Conservation (phyloP, 2,329 filamentous ascomycete genomes). For the Dichotomopilus funicola region DNA sequence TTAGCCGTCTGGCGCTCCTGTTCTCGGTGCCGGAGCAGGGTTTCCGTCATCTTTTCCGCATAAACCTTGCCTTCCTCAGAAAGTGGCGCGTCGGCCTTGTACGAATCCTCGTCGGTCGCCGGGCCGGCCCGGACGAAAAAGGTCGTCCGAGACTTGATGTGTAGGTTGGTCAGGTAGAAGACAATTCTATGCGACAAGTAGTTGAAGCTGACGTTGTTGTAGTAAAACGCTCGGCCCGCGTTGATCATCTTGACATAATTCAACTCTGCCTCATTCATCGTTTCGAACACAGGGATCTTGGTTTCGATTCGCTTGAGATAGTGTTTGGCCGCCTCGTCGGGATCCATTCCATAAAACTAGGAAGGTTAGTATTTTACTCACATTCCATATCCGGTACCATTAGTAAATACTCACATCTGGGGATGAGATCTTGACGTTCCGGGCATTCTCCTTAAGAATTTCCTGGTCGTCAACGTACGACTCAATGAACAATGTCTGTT, state of each 20-base stretch:
- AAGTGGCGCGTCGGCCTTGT: conserved; percentile 82
- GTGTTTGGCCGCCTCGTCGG: conserved; percentile 84
- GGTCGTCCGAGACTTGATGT: conserved; percentile 90
- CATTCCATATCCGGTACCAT: background rate
- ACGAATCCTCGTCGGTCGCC: conserved; percentile 81
- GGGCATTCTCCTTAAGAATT: conserved; percentile 93
- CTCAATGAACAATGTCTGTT: conserved; percentile 91
- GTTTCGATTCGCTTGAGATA: conserved; percentile 86
- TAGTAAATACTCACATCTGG: conserved; percentile 62
- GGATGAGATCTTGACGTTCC: conserved; percentile 95
- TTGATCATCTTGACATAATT: conserved; percentile 99
- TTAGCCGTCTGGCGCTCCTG: conserved; percentile 67
- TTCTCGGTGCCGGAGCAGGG: conserved; percentile 74
- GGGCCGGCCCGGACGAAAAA: conserved; percentile 89
- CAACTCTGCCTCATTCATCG: conserved; percentile 87
- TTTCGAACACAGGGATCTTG: conserved; percentile 93
- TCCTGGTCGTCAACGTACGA: conserved; percentile 89
- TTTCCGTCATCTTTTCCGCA: conserved; percentile 77
- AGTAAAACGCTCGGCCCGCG: conserved; percentile 82
- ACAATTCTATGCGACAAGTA: conserved; percentile 96
- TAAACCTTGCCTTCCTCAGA: conserved; percentile 77
- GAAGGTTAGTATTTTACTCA: conserved; percentile 8
- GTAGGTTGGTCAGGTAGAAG: conserved; percentile 94
- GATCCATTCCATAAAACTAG: conserved; percentile 83
- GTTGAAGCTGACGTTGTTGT: conserved; percentile 95